Evolutionary conservation across 495 filamentous ascomycete genomes (phyloP).

Genomic region (Penicillium paxilli): DNA sequence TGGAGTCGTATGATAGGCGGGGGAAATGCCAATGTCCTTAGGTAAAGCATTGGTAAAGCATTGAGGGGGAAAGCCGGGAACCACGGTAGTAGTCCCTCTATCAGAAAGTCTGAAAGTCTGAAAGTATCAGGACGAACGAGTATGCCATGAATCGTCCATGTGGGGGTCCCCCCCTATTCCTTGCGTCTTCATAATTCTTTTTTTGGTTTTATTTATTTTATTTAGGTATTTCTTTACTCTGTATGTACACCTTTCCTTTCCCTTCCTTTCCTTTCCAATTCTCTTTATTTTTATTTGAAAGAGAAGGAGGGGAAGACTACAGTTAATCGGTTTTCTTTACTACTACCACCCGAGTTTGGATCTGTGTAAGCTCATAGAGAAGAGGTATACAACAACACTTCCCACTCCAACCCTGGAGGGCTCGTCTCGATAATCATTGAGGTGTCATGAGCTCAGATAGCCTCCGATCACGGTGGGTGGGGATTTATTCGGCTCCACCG

Average conservation of each 20-base stretch:
- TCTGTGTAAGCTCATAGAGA: too few species aligned
- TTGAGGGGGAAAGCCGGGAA: background rate
- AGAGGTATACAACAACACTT: too few species aligned
- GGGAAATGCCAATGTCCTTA: background rate
- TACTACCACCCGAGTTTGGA: too few species aligned
- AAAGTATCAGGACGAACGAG: constrained; percentile 1
- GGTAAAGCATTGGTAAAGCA: background rate
- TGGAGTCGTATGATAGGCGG: background rate
- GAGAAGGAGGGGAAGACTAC: background rate
- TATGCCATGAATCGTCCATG: background rate
- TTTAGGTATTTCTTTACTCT: too few species aligned
- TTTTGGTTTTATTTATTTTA: constrained; percentile 4
- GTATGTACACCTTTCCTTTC: too few species aligned
- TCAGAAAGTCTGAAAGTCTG: too few species aligned
- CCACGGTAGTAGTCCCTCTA: background rate
- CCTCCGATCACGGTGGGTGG: constrained; percentile 26
- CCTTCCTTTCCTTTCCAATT: background rate
- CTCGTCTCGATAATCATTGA: background rate
- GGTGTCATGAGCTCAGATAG: constrained; percentile 12
- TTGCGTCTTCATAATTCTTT: background rate
- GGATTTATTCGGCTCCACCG: constrained; percentile 17
- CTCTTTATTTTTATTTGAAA: background rate
- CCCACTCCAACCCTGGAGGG: too few species aligned
- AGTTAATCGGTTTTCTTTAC: too few species aligned
- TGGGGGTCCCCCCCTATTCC: background rate